Evolutionary conservation across 208 protist genomes (phyloP).

Genomic region (Crithidia fasciculata): DNA sequence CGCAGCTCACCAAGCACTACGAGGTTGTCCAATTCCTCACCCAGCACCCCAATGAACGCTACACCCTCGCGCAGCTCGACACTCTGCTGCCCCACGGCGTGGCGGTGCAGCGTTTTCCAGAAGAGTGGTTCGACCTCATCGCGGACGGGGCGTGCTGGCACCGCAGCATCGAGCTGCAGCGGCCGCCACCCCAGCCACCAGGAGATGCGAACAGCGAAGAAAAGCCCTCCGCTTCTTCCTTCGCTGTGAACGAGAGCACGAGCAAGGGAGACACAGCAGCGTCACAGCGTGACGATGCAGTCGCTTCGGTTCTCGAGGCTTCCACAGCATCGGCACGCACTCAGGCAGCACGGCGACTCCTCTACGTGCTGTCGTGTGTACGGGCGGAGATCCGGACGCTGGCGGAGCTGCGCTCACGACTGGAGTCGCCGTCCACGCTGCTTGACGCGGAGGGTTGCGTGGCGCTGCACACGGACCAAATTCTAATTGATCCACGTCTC

Average conservation of each 20-base stretch:
- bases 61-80: conserved; percentile 81
- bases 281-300: neutral
- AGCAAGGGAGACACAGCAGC: no score
- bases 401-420: conserved; percentile 50
- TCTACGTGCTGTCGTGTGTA: conserved; percentile 58
- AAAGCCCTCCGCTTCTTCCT: neutral
- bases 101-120: conserved; percentile 79
- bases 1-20: conserved; percentile 87
- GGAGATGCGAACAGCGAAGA: no score
- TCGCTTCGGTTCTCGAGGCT: conserved; percentile 1
- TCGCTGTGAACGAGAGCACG: neutral
- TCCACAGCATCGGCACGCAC: conserved; percentile 2
- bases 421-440: conserved; percentile 61
- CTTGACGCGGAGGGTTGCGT: conserved; percentile 78
- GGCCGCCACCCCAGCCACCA: neutral
- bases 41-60: conserved; percentile 66
- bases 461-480: conserved; percentile 86
- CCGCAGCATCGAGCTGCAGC: conserved; percentile 72
- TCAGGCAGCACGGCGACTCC: conserved; percentile 13
- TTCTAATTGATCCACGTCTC: conserved; percentile 52
- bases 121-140: conserved; percentile 72
- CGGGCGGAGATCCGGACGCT: conserved; percentile 56
- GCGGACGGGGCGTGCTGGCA: conserved; percentile 54
- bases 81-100: conserved; percentile 80
- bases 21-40: conserved; percentile 83